Base-by-base conservation (phyloP, 163 green algal genomes). In the Coccomyxa subellipsoidea region DNA sequence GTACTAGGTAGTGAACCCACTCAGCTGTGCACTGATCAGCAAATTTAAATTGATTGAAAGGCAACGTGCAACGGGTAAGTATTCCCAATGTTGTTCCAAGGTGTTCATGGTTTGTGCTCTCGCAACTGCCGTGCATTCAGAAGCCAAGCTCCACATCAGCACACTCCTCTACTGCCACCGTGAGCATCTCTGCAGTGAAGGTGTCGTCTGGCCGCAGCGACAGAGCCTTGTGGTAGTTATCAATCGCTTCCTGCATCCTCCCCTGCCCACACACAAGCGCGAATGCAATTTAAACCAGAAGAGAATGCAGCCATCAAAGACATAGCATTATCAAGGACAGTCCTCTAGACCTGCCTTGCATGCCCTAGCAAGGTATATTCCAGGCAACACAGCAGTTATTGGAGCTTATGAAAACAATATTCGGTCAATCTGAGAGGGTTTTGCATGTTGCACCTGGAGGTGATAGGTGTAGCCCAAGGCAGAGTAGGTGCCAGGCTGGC, bases 171-270 rank as follows among this genome's bases (percentile, higher is more conserved):
- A 98, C 79, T 23, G 93, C 94, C 39, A 90, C 59, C 0, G 88
- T 85, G 54, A 98, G 91, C 94, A 98, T 96, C 77, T 97, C 91
- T 21, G 86, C 77, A 0, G 92, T 89, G 82, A 98, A 98, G 0
- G 85, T 81, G 82, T 98, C 94, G 32, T 97, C 91, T 4, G 93
- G 91, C 34, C 89, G 84, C 39, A 98, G 70, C 23, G 87, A 90
- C 71, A 98, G 90, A 9, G 93, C 91, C 53, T 94, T 95, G 85
- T 98, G 96, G 83, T 99, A 99, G 70, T 92, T 76, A 77, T 96
- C 89, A 18, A 98, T 93, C 10, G 95, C 94, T 6, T 83, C 82
- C 36, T 82, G 70, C 32, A 88, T 53, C 37, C 90, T 71, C 0
- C 88, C 83, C 78, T 81, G 81, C 54, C 73, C 7, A 36, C 35